Evolutionary conservation across 73 alveolate species (phyloP), one percentile per base, ranked within the genome.

Genomic region (Paraurostyla sp.): DNA sequence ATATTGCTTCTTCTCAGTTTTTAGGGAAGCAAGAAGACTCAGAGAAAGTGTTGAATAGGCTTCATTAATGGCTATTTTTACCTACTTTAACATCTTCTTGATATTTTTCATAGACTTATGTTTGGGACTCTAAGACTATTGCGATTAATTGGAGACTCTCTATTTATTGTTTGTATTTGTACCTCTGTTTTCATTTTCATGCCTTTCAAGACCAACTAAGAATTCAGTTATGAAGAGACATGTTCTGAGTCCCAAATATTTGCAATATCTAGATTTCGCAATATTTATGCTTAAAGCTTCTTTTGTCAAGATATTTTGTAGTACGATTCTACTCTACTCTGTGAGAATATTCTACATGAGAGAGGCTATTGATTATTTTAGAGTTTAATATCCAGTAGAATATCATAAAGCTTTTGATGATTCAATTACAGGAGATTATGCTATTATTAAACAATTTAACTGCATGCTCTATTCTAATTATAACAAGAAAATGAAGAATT

Each of bases 1-100:
- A 35, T 85, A 85, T 32, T 85, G 83, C 92, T 68, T 85, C 81
- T 85, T 46, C 87, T 69, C 92, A 29, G 85, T 69, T 9, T 85
- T 85, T 62, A 85, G 87, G 40, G 92, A 85, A 32, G 87, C 87
- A 6, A 41, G 92, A 43, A 65, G 92, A 41, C 56, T 85, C 38
- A 85, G 80, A 25, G 87, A 85, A 51, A 33, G 86, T 2, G 69
- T 85, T 16, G 92, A 85, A 38, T 45, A 85, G 57, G 60, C 87
- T 27, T 27, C 81, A 30, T 49, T 85, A 16, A 36, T 85, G 81
- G 35, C 92, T 6, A 22, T 69, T 7, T 65, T 69, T 69, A 0
- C 46, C 58, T 69, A 65, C 56, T 41, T 65, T 20, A 40, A 13
- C 23, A 4, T 60, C 7, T 85, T 68, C 81, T 38, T 69, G 81